phyloP scores from a whole-genome alignment of 139 green algal species.

The Choricystis sp. region DNA sequence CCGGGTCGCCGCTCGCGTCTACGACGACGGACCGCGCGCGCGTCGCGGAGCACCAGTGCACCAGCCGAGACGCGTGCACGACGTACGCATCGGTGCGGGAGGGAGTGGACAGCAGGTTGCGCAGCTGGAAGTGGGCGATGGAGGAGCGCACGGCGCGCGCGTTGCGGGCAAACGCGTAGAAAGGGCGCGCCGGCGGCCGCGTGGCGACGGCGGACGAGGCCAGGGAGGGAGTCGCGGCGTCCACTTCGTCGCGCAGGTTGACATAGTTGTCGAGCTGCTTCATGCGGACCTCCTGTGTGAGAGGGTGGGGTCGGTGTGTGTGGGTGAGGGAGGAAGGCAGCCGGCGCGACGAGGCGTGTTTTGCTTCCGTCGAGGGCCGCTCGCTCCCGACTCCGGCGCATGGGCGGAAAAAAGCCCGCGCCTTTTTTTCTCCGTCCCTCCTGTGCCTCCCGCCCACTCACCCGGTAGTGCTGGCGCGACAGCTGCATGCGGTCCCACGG shows the following conservation, averaged over 20 bases:
- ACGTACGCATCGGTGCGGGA: slow-evolving; percentile 66
- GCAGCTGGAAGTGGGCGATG: slow-evolving; percentile 88
- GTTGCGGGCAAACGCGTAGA: slow-evolving; percentile 55
- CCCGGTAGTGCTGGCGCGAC: slow-evolving; percentile 46
- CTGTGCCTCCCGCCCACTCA: not conserved
- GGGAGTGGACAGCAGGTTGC: slow-evolving; percentile 75
- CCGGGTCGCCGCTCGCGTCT: slow-evolving; percentile 4
- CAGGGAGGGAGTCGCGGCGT: slow-evolving; percentile 6
- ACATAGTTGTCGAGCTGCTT: slow-evolving; percentile 72
- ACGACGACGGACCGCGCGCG: slow-evolving; percentile 8
- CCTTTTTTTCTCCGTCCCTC: no score
- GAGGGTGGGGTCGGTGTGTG: no score
- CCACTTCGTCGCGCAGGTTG: slow-evolving; percentile 48
- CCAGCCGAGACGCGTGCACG: slow-evolving; percentile 50
- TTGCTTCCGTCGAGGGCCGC: no score
- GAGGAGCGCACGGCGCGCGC: slow-evolving; percentile 34
- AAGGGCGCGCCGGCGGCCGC: not conserved
- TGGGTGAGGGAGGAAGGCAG: no score
- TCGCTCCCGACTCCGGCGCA: no score
- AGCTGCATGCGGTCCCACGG: slow-evolving; percentile 70
- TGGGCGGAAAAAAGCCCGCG: no score
- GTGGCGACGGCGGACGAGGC: not conserved
- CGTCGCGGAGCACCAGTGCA: slow-evolving; percentile 48
- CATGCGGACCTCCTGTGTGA: slow-evolving; percentile 24
- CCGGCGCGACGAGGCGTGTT: no score